Percentiles rank a stretch among this genome's conserved stretches.
These are phyloP conservation scores for Malassezia arunalokei DNA, from an alignment of 1,284 basidiomycete species.

Conservation along the genomic window DNA sequence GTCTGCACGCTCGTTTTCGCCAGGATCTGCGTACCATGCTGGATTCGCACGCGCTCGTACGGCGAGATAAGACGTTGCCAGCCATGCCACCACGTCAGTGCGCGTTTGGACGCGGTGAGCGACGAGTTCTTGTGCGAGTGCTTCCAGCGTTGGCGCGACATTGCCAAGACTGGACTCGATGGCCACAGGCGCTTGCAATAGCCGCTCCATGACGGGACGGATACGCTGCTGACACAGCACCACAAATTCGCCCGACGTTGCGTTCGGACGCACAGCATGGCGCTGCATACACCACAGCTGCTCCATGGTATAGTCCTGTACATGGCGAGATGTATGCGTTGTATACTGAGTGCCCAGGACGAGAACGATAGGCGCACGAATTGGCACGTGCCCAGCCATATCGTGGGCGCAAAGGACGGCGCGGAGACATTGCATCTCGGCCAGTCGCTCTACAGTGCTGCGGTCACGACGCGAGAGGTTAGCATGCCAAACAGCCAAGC, in stretches of 20 bases:
- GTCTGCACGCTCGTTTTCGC: not conserved
- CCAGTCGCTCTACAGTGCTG: constrained; percentile 68
- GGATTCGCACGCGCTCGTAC: constrained; percentile 67
- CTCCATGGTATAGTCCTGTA: constrained; percentile 60
- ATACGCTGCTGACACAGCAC: constrained; percentile 75
- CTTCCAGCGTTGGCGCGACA: constrained; percentile 34
- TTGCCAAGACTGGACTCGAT: constrained; percentile 68
- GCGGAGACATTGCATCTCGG: constrained; percentile 65
- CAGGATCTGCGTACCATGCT: constrained; percentile 59
- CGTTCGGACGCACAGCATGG: constrained; percentile 58
- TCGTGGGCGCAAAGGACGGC: constrained; percentile 73
- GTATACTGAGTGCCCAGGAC: constrained; percentile 87
- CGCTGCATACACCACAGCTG: constrained; percentile 87
- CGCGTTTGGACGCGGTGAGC: constrained; percentile 38
- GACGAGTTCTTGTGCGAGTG: constrained; percentile 16
- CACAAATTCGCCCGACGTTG: constrained; percentile 51
- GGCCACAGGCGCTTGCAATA: constrained; percentile 73
- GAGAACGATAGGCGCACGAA: constrained; percentile 66
- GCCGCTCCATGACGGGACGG: constrained; percentile 64
- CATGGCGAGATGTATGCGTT: constrained; percentile 52
- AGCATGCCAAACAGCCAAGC: constrained; percentile 77
- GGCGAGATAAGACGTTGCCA: constrained; percentile 73
- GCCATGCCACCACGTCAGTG: constrained; percentile 63
- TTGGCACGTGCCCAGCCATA: constrained; percentile 68
- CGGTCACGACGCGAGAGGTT: constrained; percentile 61